Base-by-base conservation (phyloP, 495 filamentous ascomycete species). In the Aspergillus haitiensis region DNA sequence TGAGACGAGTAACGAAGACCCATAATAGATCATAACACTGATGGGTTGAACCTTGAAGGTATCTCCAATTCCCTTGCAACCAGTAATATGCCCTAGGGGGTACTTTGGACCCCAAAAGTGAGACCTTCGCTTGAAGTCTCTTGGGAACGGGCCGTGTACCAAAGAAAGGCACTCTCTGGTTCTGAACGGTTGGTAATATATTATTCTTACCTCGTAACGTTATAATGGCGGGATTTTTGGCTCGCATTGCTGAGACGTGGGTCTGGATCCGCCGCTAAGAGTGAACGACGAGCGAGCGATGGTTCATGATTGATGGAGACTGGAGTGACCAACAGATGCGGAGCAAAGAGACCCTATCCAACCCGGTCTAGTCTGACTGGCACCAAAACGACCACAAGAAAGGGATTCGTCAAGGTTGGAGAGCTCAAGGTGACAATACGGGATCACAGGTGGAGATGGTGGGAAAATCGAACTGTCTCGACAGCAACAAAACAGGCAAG, bases 231-330 rank as follows among this genome's bases (percentile, higher is more conserved):
- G 46, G 33, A 21, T 42, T 31, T 16, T 27, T 11, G 51, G 35
- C 37, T 58, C 57, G 64, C 54, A 56, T 62, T 48, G 65, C 62
- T 65, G 60, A 68, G 62, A 57, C 54, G 62, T 64, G 65, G 65
- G 62, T 63, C 62, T 44, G 56, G 65, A 68, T 68, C 62, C 65
- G 57, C 65, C 65, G 65, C 65, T 68, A 68, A 53, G 52, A 47
- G 27, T 18, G 21, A 48, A 31, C 54, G 56, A 55, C 33, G 52
- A 45, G 56, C 57, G 37, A 58, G 52, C n/a, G 40, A 9, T 35
- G 45, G 45, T 51, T 61, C 47, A 53, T 64, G 59, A 63, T 63
- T 67, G 65, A 65, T 47, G 55, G 62, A 61, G 56, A 54, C 56
- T 35, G 50, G 39, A 42, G 50, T 56, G 31, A 53, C 56, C 57